Conservation (phyloP, 352 stramenopile genomes). For the Phytophthora crassamura region DNA sequence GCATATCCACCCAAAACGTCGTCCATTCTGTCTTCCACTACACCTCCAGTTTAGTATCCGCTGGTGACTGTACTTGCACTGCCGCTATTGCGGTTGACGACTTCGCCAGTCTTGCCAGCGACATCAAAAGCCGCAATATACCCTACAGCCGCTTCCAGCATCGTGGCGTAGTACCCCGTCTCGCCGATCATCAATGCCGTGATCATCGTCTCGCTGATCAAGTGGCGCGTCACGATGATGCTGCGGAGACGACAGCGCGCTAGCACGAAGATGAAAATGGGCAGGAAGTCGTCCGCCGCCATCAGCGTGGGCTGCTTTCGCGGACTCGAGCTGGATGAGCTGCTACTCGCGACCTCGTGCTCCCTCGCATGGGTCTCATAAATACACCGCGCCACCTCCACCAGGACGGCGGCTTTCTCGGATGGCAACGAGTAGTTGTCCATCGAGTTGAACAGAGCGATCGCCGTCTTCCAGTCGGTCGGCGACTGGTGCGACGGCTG, state of each 20-base stretch:
- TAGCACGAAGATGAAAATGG: slow-evolving; percentile 83
- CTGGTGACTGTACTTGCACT: slow-evolving; percentile 28
- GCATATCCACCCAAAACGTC: too few species aligned
- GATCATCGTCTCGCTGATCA: slow-evolving; percentile 85
- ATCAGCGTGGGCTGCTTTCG: slow-evolving; percentile 41
- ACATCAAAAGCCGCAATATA: slow-evolving; percentile 63
- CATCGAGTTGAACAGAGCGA: slow-evolving; percentile 60
- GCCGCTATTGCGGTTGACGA: slow-evolving; percentile 15
- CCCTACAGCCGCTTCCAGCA: slow-evolving; percentile 75
- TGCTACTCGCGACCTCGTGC: slow-evolving; percentile 31
- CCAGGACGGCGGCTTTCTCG: slow-evolving; percentile 68
- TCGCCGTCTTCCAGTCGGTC: slow-evolving; percentile 62
- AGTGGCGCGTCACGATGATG: slow-evolving; percentile 61
- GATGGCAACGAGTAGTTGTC: slow-evolving; percentile 79
- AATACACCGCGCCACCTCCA: slow-evolving; percentile 76
- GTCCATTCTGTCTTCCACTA: too few species aligned
- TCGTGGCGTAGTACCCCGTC: slow-evolving; percentile 83
- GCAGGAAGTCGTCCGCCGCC: slow-evolving; percentile 79
- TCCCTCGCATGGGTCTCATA: slow-evolving; percentile 69
- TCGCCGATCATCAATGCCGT: slow-evolving; percentile 78
- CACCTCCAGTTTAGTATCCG: slow-evolving; percentile 26
- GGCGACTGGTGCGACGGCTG: slow-evolving; percentile 52
- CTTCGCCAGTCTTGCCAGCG: slow-evolving; percentile 9
- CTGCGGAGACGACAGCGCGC: slow-evolving; percentile 60
- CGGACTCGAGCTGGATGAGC: not conserved